Conservation (phyloP, 2,329 filamentous ascomycete species). For the Zalaria obscura region DNA sequence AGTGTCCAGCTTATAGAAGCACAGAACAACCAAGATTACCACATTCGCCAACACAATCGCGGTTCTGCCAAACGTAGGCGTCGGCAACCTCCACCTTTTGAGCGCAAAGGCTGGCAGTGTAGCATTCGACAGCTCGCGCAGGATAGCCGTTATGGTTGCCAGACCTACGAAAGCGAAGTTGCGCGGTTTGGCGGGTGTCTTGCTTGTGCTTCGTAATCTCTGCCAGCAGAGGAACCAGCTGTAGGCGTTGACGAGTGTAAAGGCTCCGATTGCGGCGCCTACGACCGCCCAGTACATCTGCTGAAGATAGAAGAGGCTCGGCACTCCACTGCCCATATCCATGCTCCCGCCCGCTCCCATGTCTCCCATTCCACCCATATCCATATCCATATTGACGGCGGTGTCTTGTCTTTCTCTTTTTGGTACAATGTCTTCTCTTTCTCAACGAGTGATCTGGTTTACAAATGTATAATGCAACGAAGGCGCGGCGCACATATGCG, state of each 20-base stretch:
- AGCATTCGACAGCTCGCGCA: conserved; percentile 38
- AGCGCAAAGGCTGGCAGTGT: conserved; percentile 22
- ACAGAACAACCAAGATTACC: conserved; percentile 37
- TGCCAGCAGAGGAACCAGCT: conserved; percentile 36
- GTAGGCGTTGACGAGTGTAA: conserved; percentile 29
- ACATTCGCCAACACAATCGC: conserved; percentile 31
- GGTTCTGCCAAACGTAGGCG: conserved; percentile 22
- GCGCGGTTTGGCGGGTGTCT: conserved; percentile 39
- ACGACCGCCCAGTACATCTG: conserved; percentile 40
- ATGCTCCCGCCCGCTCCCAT: conserved; percentile 23
- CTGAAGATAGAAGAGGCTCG: conserved; percentile 32
- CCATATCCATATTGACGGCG: conserved; percentile 5
- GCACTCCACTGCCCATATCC: conserved; percentile 28
- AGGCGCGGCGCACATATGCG: too few species aligned
- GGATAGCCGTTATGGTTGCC: conserved; percentile 40
- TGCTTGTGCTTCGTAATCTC: conserved; percentile 29
- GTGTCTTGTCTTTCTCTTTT: too few species aligned
- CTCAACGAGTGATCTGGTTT: too few species aligned
- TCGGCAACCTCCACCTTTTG: conserved; percentile 21
- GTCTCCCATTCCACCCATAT: conserved; percentile 18
- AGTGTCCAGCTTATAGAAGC: conserved; percentile 41
- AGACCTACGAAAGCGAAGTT: conserved; percentile 30
- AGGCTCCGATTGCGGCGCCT: conserved; percentile 28
- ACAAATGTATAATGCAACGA: too few species aligned
- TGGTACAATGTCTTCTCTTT: too few species aligned